phyloP scores from a whole-genome alignment of 345 rosid species.

The Salix suchowensis region DNA sequence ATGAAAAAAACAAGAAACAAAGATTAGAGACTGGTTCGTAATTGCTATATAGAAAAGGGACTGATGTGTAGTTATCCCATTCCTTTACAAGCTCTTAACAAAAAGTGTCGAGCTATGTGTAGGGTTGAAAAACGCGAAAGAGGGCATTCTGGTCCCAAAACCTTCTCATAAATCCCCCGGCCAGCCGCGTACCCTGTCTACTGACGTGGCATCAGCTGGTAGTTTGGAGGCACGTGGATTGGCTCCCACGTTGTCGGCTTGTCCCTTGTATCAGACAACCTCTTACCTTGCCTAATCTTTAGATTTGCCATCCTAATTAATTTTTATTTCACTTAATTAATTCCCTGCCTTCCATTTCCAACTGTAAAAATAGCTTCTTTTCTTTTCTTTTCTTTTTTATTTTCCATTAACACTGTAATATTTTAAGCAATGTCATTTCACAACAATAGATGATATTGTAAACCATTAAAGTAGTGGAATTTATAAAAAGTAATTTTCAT shows the following conservation, averaged over 20 bases:
- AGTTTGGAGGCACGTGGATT: slow-evolving; percentile 23
- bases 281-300: background rate
- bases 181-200: slow-evolving; percentile 36
- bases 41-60: background rate
- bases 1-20: background rate
- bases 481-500: too few species aligned
- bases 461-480: too few species aligned
- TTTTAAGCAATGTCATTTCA: too few species aligned
- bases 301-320: background rate
- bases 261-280: slow-evolving; percentile 19
- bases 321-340: background rate
- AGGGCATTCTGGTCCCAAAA: background rate
- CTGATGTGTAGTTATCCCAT: background rate
- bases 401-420: too few species aligned
- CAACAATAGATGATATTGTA: too few species aligned
- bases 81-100: background rate
- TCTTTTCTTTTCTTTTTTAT: too few species aligned
- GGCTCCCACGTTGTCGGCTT: slow-evolving; percentile 35
- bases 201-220: slow-evolving; percentile 27
- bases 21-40: background rate
- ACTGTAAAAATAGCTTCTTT: background rate
- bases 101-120: slow-evolving; percentile 22
- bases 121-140: slow-evolving; percentile 9
- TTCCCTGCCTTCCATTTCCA: background rate
- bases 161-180: slow-evolving; percentile 10